Evolutionary conservation across 352 stramenopile species (phyloP), one percentile per base, ranked within the genome.

Genomic region (Phytophthora vignae): DNA sequence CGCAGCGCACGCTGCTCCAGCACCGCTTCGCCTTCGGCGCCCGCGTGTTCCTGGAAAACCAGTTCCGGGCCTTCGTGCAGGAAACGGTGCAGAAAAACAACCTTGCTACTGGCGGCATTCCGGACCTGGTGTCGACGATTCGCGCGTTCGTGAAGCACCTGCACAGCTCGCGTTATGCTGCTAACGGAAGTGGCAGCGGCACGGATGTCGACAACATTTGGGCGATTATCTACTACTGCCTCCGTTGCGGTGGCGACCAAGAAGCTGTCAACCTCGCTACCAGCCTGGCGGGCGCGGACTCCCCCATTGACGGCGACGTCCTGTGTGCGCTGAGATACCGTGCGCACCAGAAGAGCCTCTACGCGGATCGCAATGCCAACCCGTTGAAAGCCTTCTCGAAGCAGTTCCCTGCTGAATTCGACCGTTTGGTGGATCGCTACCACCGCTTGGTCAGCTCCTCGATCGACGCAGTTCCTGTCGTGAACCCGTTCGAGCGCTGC

Each of bases 101-200:
- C 27, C 68, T 94, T 40, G 82, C 89, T 33, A 94, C 81, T 10
- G 89, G 89, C 33, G 87, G 89, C 4, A 78, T 93, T 8, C 85
- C 86, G 2, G 82, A 91, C 54, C 64, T 94, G 4, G 77, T 93
- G 50, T 82, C 89, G n/a, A 90, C 72, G 36, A 75, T 96, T 17
- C 85, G 82, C n/a, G 87, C 87, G 10, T 96, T 93, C 29, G 86
- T 94, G 25, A 85, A 87, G 38, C 85, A 94, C 59, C 52, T 94
- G 55, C 85, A 94, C 59, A 92, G 82, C 73, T 93, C 83, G 22
- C 82, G 79, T 10, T 91, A 90, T 64, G 73, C 77, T 44, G 76
- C 77, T 2, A 79, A 71, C 21, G 71, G 68, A n/a, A 80, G 64
- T 54, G 77, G 75, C 19, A 77, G 71, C 38, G 60, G 14, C 29